Evolutionary conservation across 179 eudicot genomes (phyloP).

Genomic region (Silene noctiflora): DNA sequence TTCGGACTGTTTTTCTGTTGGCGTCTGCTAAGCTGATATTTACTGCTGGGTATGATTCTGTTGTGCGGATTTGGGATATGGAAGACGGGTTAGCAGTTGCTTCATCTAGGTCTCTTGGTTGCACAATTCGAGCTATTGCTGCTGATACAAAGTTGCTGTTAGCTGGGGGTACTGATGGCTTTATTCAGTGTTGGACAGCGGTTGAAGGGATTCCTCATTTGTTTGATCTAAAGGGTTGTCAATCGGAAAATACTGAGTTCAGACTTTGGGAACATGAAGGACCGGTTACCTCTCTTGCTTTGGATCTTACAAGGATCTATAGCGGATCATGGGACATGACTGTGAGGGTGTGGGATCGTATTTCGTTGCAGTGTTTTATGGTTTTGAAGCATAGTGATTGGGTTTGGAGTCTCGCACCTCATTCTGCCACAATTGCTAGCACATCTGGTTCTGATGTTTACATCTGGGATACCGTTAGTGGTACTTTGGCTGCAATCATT

Average conservation of each 20-base stretch:
- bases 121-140: conserved; percentile 83
- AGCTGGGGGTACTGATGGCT: conserved; percentile 89
- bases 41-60: conserved; percentile 86
- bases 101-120: conserved; percentile 72
- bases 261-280: conserved; percentile 89
- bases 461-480: conserved; percentile 64
- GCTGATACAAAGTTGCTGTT: conserved; percentile 72
- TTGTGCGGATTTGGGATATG: conserved; percentile 82
- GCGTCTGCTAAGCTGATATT: conserved; percentile 72
- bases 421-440: conserved; percentile 59
- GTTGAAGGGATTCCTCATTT: conserved; percentile 66
- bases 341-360: conserved; percentile 84
- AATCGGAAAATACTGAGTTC: conserved; percentile 44
- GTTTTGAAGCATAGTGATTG: conserved; percentile 82
- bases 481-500: conserved; percentile 38
- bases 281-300: conserved; percentile 71
- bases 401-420: conserved; percentile 88
- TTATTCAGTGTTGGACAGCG: conserved; percentile 85
- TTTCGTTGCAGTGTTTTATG: conserved; percentile 49
- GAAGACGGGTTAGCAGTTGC: conserved; percentile 76
- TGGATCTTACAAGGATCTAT: conserved; percentile 66
- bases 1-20: conserved; percentile 60
- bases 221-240: conserved; percentile 62
- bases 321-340: conserved; percentile 99
- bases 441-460: conserved; percentile 78